phyloP scores from a whole-genome alignment of 2,329 filamentous ascomycete genomes.

The Fusarium buxicola region DNA sequence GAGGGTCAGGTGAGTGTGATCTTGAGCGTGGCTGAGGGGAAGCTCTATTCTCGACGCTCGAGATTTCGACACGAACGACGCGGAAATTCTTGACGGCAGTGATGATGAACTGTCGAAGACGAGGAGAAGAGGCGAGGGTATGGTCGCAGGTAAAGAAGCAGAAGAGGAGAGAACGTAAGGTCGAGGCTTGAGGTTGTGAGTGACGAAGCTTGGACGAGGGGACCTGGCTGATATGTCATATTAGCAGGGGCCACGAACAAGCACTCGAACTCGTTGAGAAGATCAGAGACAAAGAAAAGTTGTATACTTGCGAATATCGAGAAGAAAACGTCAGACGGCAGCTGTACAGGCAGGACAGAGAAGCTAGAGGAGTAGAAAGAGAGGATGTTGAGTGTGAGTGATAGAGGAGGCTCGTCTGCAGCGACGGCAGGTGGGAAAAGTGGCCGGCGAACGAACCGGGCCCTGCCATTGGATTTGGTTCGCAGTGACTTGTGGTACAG shows the following conservation, averaged over 20 bases:
- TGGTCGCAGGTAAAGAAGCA: neutral
- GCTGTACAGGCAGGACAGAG: neutral
- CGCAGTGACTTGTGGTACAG: too few relatives aligned
- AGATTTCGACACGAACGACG: slow-evolving; percentile 11
- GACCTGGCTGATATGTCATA: slow-evolving; percentile 28
- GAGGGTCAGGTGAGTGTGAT: slow-evolving; percentile 27
- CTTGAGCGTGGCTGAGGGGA: slow-evolving; percentile 29
- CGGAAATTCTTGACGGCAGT: neutral
- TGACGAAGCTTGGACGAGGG: slow-evolving; percentile 34
- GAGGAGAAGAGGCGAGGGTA: neutral
- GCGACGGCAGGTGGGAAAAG: slow-evolving; percentile 37
- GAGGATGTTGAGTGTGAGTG: slow-evolving; percentile 30
- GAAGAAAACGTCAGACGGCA: neutral
- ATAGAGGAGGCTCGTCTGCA: slow-evolving; percentile 38
- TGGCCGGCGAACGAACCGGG: slow-evolving; percentile 44
- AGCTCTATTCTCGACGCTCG: slow-evolving; percentile 27
- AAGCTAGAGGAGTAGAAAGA: neutral
- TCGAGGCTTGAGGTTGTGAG: slow-evolving; percentile 13
- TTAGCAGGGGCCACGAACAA: slow-evolving; percentile 19
- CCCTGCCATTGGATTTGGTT: slow-evolving; percentile 37
- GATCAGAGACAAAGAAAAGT: neutral
- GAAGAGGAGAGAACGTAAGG: slow-evolving; percentile 6
- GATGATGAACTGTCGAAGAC: neutral
- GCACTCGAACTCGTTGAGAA: neutral
- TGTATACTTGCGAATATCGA: neutral